Evolutionary conservation across 345 rosid species (phyloP), one percentile per base, ranked within the genome.

Genomic region (Populus nigra): DNA sequence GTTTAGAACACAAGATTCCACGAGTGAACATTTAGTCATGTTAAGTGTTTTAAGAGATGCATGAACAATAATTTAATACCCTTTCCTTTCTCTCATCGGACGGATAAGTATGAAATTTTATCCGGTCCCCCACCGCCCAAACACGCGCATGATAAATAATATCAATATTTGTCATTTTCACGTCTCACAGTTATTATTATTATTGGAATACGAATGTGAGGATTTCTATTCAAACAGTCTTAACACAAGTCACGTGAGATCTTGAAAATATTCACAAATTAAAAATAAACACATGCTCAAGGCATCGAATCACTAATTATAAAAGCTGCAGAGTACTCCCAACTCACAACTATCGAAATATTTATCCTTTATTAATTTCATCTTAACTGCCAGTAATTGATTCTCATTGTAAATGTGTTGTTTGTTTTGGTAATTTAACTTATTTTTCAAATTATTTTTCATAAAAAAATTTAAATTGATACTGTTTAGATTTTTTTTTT

Each of bases 211-310:
- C 53, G 78, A 57, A 69, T 35, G 49, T 47, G 20, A 69, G 65
- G 53, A 36, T 35, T 29, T 33, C 65, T 12, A 50, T n/a, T 27
- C 18, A 38, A 17, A 68, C 27, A 16, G 15, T 71, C 66, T 16
- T n/a, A 27, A 39, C 41, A 27, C 49, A 33, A 57, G 43, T n/a
- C 71, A 25, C 74, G 68, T 36, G 33, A 75, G 3, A 25, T n/a
- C 11, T 59, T 3, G 63, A 27, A 22, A 41, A 49, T 69, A 62
- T 55, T 78, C 73, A 63, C 66, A 75, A 62, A 33, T 33, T 33
- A 36, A 61, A 82, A 73, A 79, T 65, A 31, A 70, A 7, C 16
- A 77, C 72, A 53, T 65, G 76, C 77, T 33, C 72, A 47, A 27
- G 38, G 68, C 81, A 74, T 72, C 80, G 35, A 35, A 23, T 38